These are phyloP conservation scores for Reticulascus tulasneorum DNA, from an alignment of 2,329 filamentous ascomycete species.

Conservation along the genomic window DNA sequence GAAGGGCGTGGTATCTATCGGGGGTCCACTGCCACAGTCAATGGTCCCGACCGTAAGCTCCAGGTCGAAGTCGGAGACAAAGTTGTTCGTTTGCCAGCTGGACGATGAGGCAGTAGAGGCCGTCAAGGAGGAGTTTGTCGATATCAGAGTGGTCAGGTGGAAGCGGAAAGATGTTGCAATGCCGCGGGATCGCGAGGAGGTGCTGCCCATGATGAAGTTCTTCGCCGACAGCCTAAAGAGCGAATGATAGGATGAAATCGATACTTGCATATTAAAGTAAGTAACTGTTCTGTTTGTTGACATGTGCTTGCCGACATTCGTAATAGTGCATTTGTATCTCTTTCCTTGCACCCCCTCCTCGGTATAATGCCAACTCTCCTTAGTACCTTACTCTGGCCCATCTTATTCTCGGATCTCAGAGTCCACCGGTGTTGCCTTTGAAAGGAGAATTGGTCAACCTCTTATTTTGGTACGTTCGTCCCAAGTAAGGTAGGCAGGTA, in stretches of 20 bases:
- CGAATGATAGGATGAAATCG: slow-evolving; percentile 14
- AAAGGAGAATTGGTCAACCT: no score
- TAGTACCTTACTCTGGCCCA: no score
- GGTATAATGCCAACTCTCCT: no score
- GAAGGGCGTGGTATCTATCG: slow-evolving; percentile 60
- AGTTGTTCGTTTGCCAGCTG: slow-evolving; percentile 57
- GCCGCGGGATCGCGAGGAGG: slow-evolving; percentile 80
- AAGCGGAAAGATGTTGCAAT: slow-evolving; percentile 70
- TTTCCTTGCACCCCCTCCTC: no score
- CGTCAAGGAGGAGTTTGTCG: slow-evolving; percentile 61
- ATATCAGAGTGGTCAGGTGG: slow-evolving; percentile 67
- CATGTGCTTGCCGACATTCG: no score
- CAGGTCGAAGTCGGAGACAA: slow-evolving; percentile 56
- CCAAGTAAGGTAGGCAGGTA: no score
- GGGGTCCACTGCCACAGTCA: slow-evolving; percentile 52
- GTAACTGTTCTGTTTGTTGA: no score
- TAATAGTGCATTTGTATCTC: no score
- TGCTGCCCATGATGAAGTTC: slow-evolving; percentile 85
- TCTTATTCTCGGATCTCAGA: no score
- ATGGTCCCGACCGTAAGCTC: slow-evolving; percentile 43
- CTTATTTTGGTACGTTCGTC: no score
- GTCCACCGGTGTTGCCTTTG: no score
- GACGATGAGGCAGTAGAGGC: slow-evolving; percentile 60
- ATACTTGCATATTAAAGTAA: not conserved
- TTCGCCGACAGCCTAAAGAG: slow-evolving; percentile 59